phyloP scores from a whole-genome alignment of 1,284 basidiomycete genomes.

The Retiboletus flavoniger region DNA sequence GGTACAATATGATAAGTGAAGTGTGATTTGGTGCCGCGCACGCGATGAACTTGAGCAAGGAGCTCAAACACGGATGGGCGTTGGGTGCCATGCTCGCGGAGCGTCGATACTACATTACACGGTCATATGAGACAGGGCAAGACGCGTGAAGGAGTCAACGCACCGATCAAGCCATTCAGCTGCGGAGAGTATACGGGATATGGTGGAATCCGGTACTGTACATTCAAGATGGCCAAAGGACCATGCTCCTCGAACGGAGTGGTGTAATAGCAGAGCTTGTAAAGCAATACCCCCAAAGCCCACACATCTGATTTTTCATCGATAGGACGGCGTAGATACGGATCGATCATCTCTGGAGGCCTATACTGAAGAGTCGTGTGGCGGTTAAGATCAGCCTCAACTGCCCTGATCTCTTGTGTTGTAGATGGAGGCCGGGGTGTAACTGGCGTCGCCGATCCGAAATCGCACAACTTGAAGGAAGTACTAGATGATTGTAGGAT shows the following conservation, averaged over 20 bases:
- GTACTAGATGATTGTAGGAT: conserved; percentile 80
- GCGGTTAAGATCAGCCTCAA: conserved; percentile 91
- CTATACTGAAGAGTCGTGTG: conserved; percentile 96
- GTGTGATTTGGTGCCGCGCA: conserved; percentile 81
- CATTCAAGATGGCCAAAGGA: conserved; percentile 93
- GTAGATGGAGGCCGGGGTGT: conserved; percentile 66
- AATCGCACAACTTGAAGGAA: conserved; percentile 96
- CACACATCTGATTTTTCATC: conserved; percentile 97
- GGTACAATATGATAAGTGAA: conserved; percentile 64
- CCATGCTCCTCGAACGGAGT: conserved; percentile 98
- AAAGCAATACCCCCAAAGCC: conserved; percentile 92
- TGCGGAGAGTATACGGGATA: conserved; percentile 90
- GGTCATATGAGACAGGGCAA: conserved; percentile 11
- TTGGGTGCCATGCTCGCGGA: conserved; percentile 81
- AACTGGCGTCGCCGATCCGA: conserved; percentile 88
- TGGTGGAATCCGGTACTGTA: conserved; percentile 91
- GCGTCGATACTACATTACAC: conserved; percentile 67
- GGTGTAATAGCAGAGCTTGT: conserved; percentile 97
- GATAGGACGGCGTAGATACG: conserved; percentile 77
- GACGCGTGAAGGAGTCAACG: conserved; percentile 30
- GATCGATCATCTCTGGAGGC: conserved; percentile 98
- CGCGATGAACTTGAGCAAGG: conserved; percentile 70
- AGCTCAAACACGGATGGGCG: conserved; percentile 83
- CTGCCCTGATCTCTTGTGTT: conserved; percentile 77
- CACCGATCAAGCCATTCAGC: conserved; percentile 87